A percentile compares a stretch with the other conserved stretches of the same genome.
These are phyloP conservation scores for Penicilliopsis zonata DNA, from an alignment of 495 filamentous ascomycete genomes.

Conservation along the genomic window DNA sequence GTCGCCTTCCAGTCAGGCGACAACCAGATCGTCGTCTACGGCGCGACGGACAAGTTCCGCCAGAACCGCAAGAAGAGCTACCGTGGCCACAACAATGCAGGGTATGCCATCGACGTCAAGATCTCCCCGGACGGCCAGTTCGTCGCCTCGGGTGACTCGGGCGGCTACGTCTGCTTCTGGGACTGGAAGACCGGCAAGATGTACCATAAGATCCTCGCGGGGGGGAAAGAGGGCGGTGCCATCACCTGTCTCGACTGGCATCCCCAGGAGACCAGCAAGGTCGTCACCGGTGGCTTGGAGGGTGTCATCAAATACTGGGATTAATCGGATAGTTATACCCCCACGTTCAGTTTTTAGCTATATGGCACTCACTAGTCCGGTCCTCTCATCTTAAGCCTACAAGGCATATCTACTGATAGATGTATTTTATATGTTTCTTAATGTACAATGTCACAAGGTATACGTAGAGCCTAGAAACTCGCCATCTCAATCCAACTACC, in stretches of 20 bases:
- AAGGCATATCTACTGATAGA: too few species aligned
- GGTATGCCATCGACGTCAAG: slow-evolving; percentile 81
- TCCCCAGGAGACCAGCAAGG: slow-evolving; percentile 87
- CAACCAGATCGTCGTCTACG: slow-evolving; percentile 96
- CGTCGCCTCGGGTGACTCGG: slow-evolving; percentile 70
- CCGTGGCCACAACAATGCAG: slow-evolving; percentile 89
- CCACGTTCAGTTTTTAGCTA: too few species aligned
- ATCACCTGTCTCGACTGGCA: slow-evolving; percentile 84
- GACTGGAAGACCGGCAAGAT: slow-evolving; percentile 99
- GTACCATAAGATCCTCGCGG: slow-evolving; percentile 86
- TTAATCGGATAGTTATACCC: slow-evolving; percentile 41
- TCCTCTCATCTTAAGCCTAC: too few species aligned
- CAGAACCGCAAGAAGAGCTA: slow-evolving; percentile 96
- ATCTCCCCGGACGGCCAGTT: slow-evolving; percentile 88
- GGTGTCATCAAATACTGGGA: slow-evolving; percentile 94
- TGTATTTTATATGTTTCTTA: too few species aligned
- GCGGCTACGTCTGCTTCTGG: slow-evolving; percentile 89
- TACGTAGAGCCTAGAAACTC: slow-evolving; percentile 29
- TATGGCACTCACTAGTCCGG: too few species aligned
- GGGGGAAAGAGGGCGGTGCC: slow-evolving; percentile 47
- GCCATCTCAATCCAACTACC: slow-evolving; percentile 80
- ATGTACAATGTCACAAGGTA: too few species aligned
- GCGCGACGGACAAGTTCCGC: slow-evolving; percentile 83
- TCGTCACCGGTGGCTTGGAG: slow-evolving; percentile 81
- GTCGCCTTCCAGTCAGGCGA: slow-evolving; percentile 86